A percentile compares a stretch with the other conserved stretches of the same genome.
These are phyloP conservation scores for Maudiozyma humilis DNA, from an alignment of 1,139 yeast genomes.

Conservation along the genomic window DNA sequence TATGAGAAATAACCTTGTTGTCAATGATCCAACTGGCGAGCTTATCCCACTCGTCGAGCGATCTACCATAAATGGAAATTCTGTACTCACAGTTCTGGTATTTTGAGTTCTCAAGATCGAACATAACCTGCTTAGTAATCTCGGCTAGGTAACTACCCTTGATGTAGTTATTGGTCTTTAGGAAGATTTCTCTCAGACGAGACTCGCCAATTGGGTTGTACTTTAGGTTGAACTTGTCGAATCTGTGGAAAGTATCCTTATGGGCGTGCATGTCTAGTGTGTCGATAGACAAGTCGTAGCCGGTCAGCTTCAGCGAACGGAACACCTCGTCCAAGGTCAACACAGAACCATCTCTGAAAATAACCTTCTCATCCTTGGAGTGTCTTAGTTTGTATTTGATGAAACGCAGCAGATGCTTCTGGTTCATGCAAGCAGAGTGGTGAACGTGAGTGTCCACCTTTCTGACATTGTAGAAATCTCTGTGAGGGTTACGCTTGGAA, in stretches of 20 bases:
- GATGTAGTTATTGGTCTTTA: conserved; percentile 90
- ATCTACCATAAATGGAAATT: conserved; percentile 88
- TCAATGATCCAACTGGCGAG: conserved; percentile 93
- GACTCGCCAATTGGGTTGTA: conserved; percentile 98
- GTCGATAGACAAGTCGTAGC: conserved; percentile 91
- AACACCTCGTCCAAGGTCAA: conserved; percentile 82
- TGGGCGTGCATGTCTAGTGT: conserved; percentile 99
- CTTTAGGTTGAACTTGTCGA: conserved; percentile 93
- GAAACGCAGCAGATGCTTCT: conserved; percentile 87
- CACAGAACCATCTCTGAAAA: conserved; percentile 87
- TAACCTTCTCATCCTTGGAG: conserved; percentile 80
- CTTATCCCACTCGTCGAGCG: conserved; percentile 88
- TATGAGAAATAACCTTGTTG: conserved; percentile 82
- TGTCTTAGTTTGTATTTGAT: conserved; percentile 84
- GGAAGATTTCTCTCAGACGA: conserved; percentile 85
- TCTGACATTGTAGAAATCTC: conserved; percentile 96
- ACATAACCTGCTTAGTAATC: conserved; percentile 83
- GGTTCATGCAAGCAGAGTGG: conserved; percentile 98
- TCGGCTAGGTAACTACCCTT: conserved; percentile 87
- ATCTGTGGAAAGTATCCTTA: conserved; percentile 93
- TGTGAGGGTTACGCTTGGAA: conserved; percentile 78
- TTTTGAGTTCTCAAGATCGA: conserved; percentile 87
- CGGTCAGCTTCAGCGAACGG: conserved; percentile 79
- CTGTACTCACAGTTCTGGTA: conserved; percentile 97
- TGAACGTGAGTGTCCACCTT: conserved; percentile 99